Evolutionary conservation across 148 eudicot species (phyloP).

Genomic region (Spergularia bocconei): DNA sequence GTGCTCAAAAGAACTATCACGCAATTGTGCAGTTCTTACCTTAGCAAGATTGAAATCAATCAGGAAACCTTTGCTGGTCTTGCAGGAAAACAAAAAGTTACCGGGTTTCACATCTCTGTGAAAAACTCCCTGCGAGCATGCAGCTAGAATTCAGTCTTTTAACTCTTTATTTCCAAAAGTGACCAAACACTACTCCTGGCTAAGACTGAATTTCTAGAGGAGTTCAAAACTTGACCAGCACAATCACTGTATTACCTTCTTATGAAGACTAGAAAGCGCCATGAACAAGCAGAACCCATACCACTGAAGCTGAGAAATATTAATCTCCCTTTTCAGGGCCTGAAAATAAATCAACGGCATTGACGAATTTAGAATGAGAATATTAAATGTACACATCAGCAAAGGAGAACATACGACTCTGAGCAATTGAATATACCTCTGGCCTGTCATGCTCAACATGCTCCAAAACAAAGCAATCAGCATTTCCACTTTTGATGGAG

Average conservation of each 20-base stretch:
- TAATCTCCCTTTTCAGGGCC: conserved; percentile 74
- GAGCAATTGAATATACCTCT: conserved; percentile 51
- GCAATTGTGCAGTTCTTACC: conserved; percentile 40
- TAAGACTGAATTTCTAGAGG: not conserved
- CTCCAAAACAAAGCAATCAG: conserved; percentile 85
- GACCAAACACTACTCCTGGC: not conserved
- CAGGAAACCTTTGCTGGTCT: conserved; percentile 60
- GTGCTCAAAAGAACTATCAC: not conserved
- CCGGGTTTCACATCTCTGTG: conserved; percentile 99
- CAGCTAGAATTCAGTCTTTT: conserved; percentile 6
- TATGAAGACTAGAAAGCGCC: conserved; percentile 88
- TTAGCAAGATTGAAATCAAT: conserved; percentile 93
- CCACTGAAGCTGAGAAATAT: conserved; percentile 68
- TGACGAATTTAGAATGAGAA: not conserved
- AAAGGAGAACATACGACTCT: not conserved
- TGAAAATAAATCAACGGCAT: conserved; percentile 22
- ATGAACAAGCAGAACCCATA: conserved; percentile 90
- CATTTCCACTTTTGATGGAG: conserved; percentile 59
- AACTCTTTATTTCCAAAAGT: conserved; percentile 4
- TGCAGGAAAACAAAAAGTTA: conserved; percentile 79
- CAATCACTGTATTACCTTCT: conserved; percentile 52
- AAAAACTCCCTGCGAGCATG: conserved; percentile 68
- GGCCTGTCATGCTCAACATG: conserved; percentile 92
- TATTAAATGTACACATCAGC: not conserved
- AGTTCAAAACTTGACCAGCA: conserved; percentile 2